phyloP scores from a whole-genome alignment of 495 filamentous ascomycete species.

The Aspergillus haitiensis region DNA sequence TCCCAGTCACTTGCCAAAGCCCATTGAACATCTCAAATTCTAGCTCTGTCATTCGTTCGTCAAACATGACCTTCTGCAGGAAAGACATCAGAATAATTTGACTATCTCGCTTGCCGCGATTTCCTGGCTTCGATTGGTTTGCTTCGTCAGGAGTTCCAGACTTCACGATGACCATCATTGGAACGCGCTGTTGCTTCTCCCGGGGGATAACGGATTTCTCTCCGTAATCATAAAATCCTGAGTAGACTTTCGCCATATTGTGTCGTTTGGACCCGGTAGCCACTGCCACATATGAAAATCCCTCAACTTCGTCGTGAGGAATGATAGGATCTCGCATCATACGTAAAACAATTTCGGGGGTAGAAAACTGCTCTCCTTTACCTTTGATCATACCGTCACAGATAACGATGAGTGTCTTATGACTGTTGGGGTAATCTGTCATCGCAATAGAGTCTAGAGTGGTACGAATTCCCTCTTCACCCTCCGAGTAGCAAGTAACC shows the following conservation, averaged over 20 bases:
- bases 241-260: slow-evolving; percentile 99
- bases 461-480: slow-evolving; percentile 85
- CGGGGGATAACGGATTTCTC: slow-evolving; percentile 70
- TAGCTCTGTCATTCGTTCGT: slow-evolving; percentile 99
- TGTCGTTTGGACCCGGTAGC: slow-evolving; percentile 94
- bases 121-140: slow-evolving; percentile 81
- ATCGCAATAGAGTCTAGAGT: slow-evolving; percentile 95
- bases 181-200: slow-evolving; percentile 96
- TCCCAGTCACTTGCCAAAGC: slow-evolving; percentile 96
- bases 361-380: slow-evolving; percentile 81
- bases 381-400: slow-evolving; percentile 99
- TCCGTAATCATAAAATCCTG: slow-evolving; percentile 97
- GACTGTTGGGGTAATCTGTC: slow-evolving; percentile 98
- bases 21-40: slow-evolving; percentile 99
- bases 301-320: slow-evolving; percentile 72
- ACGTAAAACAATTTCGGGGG: slow-evolving; percentile 82
- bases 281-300: slow-evolving; percentile 96
- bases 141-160: slow-evolving; percentile 89
- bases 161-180: slow-evolving; percentile 97
- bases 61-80: slow-evolving; percentile 99
- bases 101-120: slow-evolving; percentile 96
- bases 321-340: slow-evolving; percentile 95
- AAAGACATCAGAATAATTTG: slow-evolving; percentile 99
- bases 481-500: slow-evolving; percentile 97
- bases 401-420: slow-evolving; percentile 93